Conservation (phyloP, 768 basidiomycete species). For the Tremella fuciformis region DNA sequence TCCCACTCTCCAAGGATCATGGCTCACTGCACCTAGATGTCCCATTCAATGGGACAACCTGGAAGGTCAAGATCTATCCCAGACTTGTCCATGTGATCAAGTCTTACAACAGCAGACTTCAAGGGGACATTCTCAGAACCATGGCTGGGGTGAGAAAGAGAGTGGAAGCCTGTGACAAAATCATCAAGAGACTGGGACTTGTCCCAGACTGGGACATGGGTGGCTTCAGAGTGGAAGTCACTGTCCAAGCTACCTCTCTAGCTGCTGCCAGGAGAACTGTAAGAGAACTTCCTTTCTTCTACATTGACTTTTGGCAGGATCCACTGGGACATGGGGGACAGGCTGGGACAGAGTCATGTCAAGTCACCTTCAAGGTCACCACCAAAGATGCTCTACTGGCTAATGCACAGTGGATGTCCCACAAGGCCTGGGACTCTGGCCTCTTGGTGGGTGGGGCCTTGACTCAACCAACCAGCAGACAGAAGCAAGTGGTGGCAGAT, state of each 20-base stretch:
- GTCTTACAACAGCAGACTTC: slow-evolving; percentile 27
- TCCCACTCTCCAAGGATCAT: slow-evolving; percentile 17
- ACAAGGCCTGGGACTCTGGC: too few species aligned
- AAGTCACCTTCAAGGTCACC: too few species aligned
- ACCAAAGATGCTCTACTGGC: too few species aligned
- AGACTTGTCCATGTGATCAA: too few species aligned
- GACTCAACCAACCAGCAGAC: too few species aligned
- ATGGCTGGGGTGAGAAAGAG: slow-evolving; percentile 11
- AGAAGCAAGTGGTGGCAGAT: too few species aligned
- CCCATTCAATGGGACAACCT: slow-evolving; percentile 3
- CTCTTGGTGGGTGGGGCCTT: too few species aligned
- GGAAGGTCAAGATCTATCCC: slow-evolving; percentile 28
- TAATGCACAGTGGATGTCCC: too few species aligned
- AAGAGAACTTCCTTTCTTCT: slow-evolving; percentile 14
- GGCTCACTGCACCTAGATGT: slow-evolving; percentile 17
- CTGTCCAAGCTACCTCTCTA: slow-evolving; percentile 16
- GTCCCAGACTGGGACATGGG: slow-evolving; percentile 11
- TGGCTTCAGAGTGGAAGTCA: slow-evolving; percentile 32
- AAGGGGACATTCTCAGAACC: slow-evolving; percentile 17
- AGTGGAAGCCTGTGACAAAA: neutral
- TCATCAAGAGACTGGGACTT: slow-evolving; percentile 22
- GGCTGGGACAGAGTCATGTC: too few species aligned
- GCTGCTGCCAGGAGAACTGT: slow-evolving; percentile 10
- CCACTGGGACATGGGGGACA: too few species aligned
- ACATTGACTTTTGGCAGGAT: too few species aligned